A percentile compares a stretch with the other conserved stretches of the same genome.
Evolutionary conservation across 352 stramenopile genomes (phyloP).

Genomic region (Aphanomyces euteiches): DNA sequence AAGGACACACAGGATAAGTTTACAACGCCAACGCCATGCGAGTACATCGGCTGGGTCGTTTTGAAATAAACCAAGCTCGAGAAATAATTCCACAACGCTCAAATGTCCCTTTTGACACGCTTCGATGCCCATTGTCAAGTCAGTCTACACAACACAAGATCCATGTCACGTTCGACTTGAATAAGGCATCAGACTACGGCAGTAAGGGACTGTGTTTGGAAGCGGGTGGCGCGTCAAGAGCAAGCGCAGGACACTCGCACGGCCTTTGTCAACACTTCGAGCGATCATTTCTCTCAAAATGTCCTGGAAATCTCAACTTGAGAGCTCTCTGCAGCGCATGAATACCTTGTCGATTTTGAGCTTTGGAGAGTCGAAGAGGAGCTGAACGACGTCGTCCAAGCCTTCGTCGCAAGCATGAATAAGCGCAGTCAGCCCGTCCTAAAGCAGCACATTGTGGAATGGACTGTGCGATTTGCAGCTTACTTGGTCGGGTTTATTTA

Average conservation of each 20-base stretch:
- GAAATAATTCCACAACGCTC: background rate
- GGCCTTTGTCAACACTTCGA: background rate
- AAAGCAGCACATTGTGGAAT: background rate
- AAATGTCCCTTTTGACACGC: background rate
- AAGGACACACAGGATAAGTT: background rate
- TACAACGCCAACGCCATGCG: background rate
- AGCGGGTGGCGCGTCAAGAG: background rate
- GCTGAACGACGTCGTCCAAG: background rate
- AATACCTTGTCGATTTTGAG: background rate
- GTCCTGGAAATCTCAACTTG: constrained; percentile 2
- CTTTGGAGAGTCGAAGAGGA: background rate
- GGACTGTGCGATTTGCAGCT: background rate
- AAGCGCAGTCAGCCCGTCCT: background rate
- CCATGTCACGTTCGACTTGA: too few species aligned
- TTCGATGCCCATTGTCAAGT: background rate
- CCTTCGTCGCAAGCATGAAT: background rate
- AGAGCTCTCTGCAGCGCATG: background rate
- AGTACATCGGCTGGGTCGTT: background rate
- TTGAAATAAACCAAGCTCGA: background rate
- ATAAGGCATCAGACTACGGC: background rate
- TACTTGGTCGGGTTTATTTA: background rate
- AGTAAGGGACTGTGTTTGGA: background rate
- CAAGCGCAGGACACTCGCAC: background rate
- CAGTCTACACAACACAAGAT: background rate
- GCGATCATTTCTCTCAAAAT: background rate